Percentiles rank a stretch among this genome's conserved stretches.
phyloP scores from a whole-genome alignment of 495 filamentous ascomycete species.

The Lepraria neglecta region DNA sequence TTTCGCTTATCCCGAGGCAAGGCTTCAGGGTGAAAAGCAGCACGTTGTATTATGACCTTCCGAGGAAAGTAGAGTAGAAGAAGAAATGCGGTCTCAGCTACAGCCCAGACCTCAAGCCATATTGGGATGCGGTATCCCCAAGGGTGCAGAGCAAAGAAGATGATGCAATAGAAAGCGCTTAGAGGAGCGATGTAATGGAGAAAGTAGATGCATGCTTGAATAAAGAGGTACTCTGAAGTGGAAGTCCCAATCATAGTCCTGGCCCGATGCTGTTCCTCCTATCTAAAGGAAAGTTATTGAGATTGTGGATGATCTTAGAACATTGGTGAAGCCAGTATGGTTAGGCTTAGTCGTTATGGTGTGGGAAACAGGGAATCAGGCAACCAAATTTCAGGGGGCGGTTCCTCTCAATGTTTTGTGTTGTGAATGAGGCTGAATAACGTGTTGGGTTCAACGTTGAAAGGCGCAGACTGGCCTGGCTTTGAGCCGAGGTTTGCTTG shows the following conservation, averaged over 20 bases:
- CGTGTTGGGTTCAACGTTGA: neutral
- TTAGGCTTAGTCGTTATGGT: neutral
- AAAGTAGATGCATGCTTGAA: conserved; percentile 44
- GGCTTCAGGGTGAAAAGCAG: conserved; percentile 48
- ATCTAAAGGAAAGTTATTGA: neutral
- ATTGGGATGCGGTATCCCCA: conserved; percentile 26
- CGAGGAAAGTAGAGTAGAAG: conserved; percentile 51
- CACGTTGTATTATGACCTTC: conserved; percentile 42
- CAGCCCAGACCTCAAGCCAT: conserved; percentile 32
- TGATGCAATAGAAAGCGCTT: conserved; percentile 40
- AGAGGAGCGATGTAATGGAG: conserved; percentile 50
- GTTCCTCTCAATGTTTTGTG: neutral
- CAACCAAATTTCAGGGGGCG: neutral
- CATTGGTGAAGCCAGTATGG: neutral
- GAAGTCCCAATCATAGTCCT: conserved; percentile 33
- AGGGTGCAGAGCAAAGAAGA: conserved; percentile 33
- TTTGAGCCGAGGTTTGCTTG: neutral
- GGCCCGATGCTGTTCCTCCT: neutral
- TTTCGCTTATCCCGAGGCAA: conserved; percentile 36
- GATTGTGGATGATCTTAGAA: neutral
- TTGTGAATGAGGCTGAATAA: neutral
- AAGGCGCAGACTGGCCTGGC: neutral
- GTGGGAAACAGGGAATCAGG: neutral
- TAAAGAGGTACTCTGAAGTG: conserved; percentile 35
- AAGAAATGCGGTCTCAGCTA: conserved; percentile 48